These are phyloP conservation scores for Curvularia sp. DNA, from an alignment of 2,329 filamentous ascomycete species.

Conservation along the genomic window DNA sequence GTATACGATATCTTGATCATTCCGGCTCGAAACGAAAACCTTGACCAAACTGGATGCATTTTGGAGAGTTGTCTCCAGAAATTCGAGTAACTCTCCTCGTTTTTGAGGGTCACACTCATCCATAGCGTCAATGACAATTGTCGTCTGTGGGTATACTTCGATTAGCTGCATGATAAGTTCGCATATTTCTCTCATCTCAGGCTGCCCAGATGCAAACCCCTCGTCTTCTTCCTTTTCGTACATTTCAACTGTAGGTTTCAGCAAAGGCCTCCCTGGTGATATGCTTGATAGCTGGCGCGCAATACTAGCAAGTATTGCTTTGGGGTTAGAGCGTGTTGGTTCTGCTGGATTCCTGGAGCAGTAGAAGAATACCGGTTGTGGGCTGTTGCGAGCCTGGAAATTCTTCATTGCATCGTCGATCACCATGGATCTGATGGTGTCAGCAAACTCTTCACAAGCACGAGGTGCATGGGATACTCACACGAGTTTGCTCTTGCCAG, in stretches of 20 bases:
- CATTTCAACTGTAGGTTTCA: not conserved
- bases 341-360: slow-evolving; percentile 29
- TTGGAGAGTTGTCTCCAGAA: slow-evolving; percentile 36
- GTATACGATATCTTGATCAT: slow-evolving; percentile 33
- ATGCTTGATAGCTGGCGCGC: slow-evolving; percentile 1
- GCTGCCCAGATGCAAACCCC: not conserved
- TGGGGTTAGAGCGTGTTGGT: slow-evolving; percentile 21
- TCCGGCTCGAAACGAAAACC: slow-evolving; percentile 48
- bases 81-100: slow-evolving; percentile 31
- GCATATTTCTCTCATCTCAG: not conserved
- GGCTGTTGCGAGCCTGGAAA: slow-evolving; percentile 18
- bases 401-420: slow-evolving; percentile 21
- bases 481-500: slow-evolving; percentile 46
- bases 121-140: slow-evolving; percentile 48
- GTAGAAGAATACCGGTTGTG: slow-evolving; percentile 31
- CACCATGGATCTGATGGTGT: slow-evolving; percentile 22
- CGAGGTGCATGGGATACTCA: slow-evolving; percentile 26
- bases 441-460: not conserved
- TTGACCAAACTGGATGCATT: slow-evolving; percentile 41
- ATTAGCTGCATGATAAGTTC: slow-evolving; percentile 21
- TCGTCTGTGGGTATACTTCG: slow-evolving; percentile 26
- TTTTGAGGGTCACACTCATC: slow-evolving; percentile 43
- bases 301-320: slow-evolving; percentile 28
- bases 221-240: not conserved
- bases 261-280: not conserved